Percentiles rank a stretch among this genome's conserved stretches.
Evolutionary conservation across 2,329 filamentous ascomycete species (phyloP).

Genomic region (Zymoseptoria pseudotritici): DNA sequence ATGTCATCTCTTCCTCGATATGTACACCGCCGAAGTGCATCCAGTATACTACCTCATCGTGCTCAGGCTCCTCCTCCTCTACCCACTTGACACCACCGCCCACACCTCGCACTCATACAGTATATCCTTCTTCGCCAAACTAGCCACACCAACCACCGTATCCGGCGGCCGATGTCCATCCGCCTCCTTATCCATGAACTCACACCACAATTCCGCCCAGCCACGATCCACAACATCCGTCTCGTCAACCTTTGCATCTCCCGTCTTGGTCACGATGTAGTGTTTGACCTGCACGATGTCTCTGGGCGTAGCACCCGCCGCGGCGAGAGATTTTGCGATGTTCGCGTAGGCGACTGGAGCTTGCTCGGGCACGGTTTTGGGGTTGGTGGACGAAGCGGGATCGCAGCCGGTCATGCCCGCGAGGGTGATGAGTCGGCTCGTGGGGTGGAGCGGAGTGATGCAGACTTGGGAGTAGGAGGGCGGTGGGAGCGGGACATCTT

Average conservation of each 20-base stretch:
- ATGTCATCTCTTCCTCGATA: no score
- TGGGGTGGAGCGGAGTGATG: constrained; percentile 1
- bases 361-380: constrained; percentile 16
- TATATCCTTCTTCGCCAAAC: constrained; percentile 26
- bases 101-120: constrained; percentile 31
- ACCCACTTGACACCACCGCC: constrained; percentile 20
- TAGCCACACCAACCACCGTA: constrained; percentile 31
- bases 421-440: constrained; percentile 24
- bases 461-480: constrained; percentile 3
- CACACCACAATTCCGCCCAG: constrained; percentile 30
- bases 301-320: constrained; percentile 27
- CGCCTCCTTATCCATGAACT: constrained; percentile 30
- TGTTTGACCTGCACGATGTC: constrained; percentile 31
- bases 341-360: constrained; percentile 26
- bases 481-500: constrained; percentile 1
- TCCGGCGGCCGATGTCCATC: constrained; percentile 31
- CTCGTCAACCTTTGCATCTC: constrained; percentile 16
- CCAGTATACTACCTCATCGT: not conserved
- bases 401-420: constrained; percentile 26
- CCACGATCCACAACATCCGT: constrained; percentile 17
- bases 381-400: not conserved
- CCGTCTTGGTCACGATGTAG: constrained; percentile 31
- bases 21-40: no score
- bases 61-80: not conserved
- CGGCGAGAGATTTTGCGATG: constrained; percentile 23